Evolutionary conservation across 106 monocot species (phyloP).

Genomic region (Acorus gramineus): DNA sequence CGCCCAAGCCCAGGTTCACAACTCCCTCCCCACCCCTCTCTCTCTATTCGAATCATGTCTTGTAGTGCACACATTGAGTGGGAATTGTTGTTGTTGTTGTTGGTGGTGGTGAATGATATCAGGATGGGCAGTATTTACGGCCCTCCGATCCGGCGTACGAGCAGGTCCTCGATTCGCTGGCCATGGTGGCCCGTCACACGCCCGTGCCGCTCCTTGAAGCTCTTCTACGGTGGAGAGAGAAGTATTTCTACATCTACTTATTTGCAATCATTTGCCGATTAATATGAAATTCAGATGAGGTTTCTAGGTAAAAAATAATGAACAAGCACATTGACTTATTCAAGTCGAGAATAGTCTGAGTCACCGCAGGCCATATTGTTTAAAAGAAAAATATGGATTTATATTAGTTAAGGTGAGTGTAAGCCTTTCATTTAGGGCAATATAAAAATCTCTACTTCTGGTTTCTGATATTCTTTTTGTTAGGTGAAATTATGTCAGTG

Average conservation of each 20-base stretch:
- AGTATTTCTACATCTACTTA: slow-evolving; percentile 22
- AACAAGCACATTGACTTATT: no score
- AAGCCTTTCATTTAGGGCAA: no score
- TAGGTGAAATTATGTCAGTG: no score
- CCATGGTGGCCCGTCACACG: slow-evolving; percentile 95
- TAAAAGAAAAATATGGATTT: no score
- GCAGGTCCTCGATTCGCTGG: slow-evolving; percentile 96
- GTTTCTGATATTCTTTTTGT: no score
- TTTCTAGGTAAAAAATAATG: no score
- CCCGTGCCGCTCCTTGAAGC: slow-evolving; percentile 99
- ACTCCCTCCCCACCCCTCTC: background rate
- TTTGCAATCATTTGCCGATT: no score
- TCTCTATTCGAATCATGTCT: background rate
- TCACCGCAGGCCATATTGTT: no score
- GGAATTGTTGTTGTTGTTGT: background rate
- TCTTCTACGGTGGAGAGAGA: slow-evolving; percentile 97
- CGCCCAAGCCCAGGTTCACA: slow-evolving; percentile 87
- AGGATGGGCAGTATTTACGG: slow-evolving; percentile 97
- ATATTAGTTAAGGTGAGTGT: no score
- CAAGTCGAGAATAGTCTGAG: no score
- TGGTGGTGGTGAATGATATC: background rate
- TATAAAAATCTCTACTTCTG: no score
- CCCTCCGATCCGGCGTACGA: slow-evolving; percentile 98
- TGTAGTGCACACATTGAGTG: background rate
- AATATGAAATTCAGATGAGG: no score